Evolutionary conservation across 129 eudicot genomes (phyloP), one percentile per base, ranked within the genome.

Genomic region (Chrysanthemum makinoi): DNA sequence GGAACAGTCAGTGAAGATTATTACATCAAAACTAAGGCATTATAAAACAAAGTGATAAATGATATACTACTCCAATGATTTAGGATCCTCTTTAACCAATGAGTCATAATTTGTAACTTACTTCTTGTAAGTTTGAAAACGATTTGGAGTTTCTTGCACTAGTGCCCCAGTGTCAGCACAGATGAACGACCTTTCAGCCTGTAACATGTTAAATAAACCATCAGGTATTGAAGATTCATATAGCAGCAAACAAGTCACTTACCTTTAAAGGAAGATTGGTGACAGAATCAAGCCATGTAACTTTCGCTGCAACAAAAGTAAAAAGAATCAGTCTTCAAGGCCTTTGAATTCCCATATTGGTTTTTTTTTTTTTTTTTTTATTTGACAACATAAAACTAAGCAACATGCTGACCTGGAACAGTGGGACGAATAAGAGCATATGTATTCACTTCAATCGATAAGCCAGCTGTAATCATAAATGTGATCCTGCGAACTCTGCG

Each of bases 361-460:
- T 72, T 72, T 17, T 35, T 24, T 28, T 15, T 47, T 24, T 57
- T 47, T 19, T 57, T 55, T 62, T 57, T 55, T 39, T 15, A 15
- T 19, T 52, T 26, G 22, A 26, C 6, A 55, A 1, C 13, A 7
- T 17, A 63, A 67, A 20, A 9, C 62, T 62, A 35, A 68, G 68
- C 49, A 63, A 69, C 12, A 68, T 15, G 72, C 82, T 61, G 70
- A 89, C 99, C 99, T 84, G 89, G 97, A 82, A 79, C 75, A 33
- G 94, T 90, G 28, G 99, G 96, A 68, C 99, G 99, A 43, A 94
- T 87, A 33, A 94, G 73, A 64, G 99, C 99, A 80, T 94, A 94
- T 57, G 96, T 81, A 75, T 88, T 86, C 68, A 94, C 78, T 79
- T 94, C 97, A 68, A 94, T 86, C 47, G 96, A 87, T 66, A 89